These are phyloP conservation scores for Gloeophyllum trabeum DNA, from an alignment of 768 basidiomycete species.

Conservation along the genomic window DNA sequence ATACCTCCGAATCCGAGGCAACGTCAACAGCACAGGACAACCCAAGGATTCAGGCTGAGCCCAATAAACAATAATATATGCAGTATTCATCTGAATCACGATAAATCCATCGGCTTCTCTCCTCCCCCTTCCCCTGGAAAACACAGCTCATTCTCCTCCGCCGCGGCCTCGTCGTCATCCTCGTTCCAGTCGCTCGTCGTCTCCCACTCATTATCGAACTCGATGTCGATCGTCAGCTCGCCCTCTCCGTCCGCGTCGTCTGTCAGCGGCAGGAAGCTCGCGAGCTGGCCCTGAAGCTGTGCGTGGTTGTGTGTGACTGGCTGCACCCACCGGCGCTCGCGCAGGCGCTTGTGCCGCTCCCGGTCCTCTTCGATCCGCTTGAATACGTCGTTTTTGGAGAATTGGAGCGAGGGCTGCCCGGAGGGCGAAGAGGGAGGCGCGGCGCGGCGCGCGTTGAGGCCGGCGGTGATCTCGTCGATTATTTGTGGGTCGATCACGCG, in stretches of 20 bases:
- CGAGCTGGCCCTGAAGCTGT: conserved; percentile 30
- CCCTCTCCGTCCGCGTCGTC: conserved; percentile 40
- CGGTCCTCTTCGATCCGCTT: conserved; percentile 88
- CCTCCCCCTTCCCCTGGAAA: conserved; percentile 37
- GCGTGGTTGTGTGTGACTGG: conserved; percentile 45
- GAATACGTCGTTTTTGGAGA: conserved; percentile 51
- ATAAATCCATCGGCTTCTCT: conserved; percentile 30
- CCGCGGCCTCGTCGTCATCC: conserved; percentile 69
- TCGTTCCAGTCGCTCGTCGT: conserved; percentile 87
- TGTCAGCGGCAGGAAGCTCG: conserved; percentile 50
- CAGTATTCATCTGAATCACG: too few relatives aligned
- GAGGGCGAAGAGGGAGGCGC: conserved; percentile 10
- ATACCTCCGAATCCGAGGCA: too few relatives aligned
- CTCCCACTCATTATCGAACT: conserved; percentile 88
- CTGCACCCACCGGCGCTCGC: conserved; percentile 90
- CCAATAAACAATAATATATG: too few relatives aligned
- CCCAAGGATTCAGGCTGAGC: too few relatives aligned
- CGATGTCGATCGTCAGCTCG: conserved; percentile 62
- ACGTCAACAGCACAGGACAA: too few relatives aligned
- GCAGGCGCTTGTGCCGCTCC: conserved; percentile 83
- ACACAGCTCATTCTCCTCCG: conserved; percentile 62
- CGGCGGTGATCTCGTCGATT: conserved; percentile 57
- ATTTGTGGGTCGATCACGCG: conserved; percentile 72
- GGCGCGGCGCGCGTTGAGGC: conserved; percentile 37
- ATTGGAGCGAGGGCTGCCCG: conserved; percentile 12